These are phyloP conservation scores for Symbiodinium natans DNA, from an alignment of 73 alveolate genomes.

Conservation along the genomic window DNA sequence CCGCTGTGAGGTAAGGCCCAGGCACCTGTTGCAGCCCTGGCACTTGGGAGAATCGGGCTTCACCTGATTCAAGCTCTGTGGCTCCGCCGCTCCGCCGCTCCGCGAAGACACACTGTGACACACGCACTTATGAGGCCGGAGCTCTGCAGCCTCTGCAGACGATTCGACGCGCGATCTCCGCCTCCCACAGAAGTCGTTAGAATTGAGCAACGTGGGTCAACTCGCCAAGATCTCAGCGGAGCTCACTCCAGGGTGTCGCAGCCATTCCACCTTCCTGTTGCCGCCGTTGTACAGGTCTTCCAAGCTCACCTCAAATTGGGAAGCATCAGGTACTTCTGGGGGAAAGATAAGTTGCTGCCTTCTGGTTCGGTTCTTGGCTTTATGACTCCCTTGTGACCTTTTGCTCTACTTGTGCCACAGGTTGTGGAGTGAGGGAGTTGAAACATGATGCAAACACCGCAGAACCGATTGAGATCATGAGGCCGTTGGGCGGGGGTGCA, in stretches of 20 bases:
- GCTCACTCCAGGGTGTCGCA: not conserved
- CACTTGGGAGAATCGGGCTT: conserved; percentile 60
- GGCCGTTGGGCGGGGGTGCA: too few relatives aligned
- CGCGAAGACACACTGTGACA: too few relatives aligned
- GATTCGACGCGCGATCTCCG: conserved; percentile 55
- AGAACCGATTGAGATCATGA: too few relatives aligned
- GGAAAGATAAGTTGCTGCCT: too few relatives aligned
- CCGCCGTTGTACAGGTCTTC: conserved; percentile 92
- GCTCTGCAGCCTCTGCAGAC: conserved; percentile 72
- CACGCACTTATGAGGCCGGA: not conserved
- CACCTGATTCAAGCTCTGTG: not conserved
- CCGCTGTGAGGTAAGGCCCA: too few relatives aligned
- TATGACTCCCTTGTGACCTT: too few relatives aligned
- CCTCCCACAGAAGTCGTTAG: not conserved
- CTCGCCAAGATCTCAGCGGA: not conserved
- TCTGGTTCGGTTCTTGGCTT: too few relatives aligned
- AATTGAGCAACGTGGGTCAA: not conserved
- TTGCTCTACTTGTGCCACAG: too few relatives aligned
- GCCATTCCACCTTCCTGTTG: conserved; percentile 15
- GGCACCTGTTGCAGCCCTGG: conserved; percentile 41
- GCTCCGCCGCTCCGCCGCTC: not conserved
- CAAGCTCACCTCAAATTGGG: conserved; percentile 37
- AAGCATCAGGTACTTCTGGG: too few relatives aligned
- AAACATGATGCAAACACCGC: too few relatives aligned
- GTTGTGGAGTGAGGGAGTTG: too few relatives aligned